phyloP scores from a whole-genome alignment of 495 filamentous ascomycete species.

The Jackrogersella multiformis region DNA sequence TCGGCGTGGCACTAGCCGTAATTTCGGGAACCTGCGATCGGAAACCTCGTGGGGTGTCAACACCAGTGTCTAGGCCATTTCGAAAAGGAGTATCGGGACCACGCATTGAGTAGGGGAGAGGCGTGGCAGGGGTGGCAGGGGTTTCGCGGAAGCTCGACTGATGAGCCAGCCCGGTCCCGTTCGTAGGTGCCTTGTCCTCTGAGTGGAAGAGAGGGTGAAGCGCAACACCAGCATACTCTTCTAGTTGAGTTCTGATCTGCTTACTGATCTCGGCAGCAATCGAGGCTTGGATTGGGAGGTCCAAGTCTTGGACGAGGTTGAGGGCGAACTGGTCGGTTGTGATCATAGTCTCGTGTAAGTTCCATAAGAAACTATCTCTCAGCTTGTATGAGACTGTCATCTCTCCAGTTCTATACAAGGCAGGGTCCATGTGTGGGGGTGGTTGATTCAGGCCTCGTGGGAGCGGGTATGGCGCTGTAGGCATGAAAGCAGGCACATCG shows the following conservation, averaged over 20 bases:
- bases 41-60: slow-evolving; percentile 45
- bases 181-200: slow-evolving; percentile 43
- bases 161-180: slow-evolving; percentile 26
- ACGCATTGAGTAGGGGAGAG: slow-evolving; percentile 50
- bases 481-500: slow-evolving; percentile 82
- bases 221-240: slow-evolving; percentile 95
- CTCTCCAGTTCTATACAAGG: slow-evolving; percentile 78
- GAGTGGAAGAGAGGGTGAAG: slow-evolving; percentile 90
- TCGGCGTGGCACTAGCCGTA: slow-evolving; percentile 61
- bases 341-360: slow-evolving; percentile 91
- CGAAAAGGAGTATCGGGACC: slow-evolving; percentile 60
- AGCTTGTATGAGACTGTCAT: slow-evolving; percentile 82
- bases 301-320: slow-evolving; percentile 90
- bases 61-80: slow-evolving; percentile 43
- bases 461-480: slow-evolving; percentile 74
- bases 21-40: slow-evolving; percentile 49
- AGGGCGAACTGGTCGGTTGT: slow-evolving; percentile 96
- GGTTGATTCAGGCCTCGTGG: slow-evolving; percentile 64
- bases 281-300: slow-evolving; percentile 77
- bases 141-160: slow-evolving; percentile 51
- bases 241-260: slow-evolving; percentile 92
- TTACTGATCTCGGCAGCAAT: slow-evolving; percentile 83
- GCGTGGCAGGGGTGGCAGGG: slow-evolving; percentile 59
- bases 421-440: slow-evolving; percentile 60
- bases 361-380: slow-evolving; percentile 96